Percentiles rank a stretch among this genome's conserved stretches.
Evolutionary conservation across 2,329 filamentous ascomycete genomes (phyloP).

Genomic region (Parafenestella ontariensis): DNA sequence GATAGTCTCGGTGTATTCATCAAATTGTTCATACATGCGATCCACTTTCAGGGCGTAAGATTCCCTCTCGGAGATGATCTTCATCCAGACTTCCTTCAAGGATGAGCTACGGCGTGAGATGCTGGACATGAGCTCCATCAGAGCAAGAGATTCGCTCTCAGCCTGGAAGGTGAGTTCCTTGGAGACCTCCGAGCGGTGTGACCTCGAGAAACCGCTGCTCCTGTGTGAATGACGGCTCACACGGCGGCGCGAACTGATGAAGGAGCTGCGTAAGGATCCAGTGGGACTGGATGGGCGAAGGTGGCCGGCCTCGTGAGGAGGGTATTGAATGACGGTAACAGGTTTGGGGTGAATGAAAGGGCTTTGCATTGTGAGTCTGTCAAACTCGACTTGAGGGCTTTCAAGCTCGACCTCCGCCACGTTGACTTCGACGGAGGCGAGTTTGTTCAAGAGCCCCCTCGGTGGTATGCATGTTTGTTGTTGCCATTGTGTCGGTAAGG

Average conservation of each 20-base stretch:
- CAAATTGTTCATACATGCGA: conserved; percentile 5
- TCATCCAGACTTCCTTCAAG: conserved; percentile 14
- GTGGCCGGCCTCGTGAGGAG: background rate
- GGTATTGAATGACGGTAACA: background rate
- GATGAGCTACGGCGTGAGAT: conserved; percentile 10
- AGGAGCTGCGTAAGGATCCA: conserved; percentile 9
- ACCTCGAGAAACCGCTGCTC: conserved; percentile 1
- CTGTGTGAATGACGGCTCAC: conserved; percentile 1
- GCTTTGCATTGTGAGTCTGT: background rate
- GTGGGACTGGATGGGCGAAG: conserved; percentile 11
- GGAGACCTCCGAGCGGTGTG: conserved; percentile 12
- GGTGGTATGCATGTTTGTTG: background rate
- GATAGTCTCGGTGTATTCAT: conserved; percentile 13
- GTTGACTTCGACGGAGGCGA: background rate
- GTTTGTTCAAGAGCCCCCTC: background rate
- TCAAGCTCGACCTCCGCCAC: conserved; percentile 1
- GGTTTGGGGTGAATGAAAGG: background rate
- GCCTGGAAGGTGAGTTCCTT: conserved; percentile 14
- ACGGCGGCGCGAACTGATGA: conserved; percentile 6
- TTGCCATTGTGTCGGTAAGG: background rate
- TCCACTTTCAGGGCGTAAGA: conserved; percentile 3
- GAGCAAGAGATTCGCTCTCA: conserved; percentile 14
- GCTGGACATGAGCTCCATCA: conserved; percentile 17
- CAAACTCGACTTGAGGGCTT: background rate
- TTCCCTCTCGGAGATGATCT: conserved; percentile 15